Evolutionary conservation across 306 rosid species (phyloP), one percentile per base, ranked within the genome.

Genomic region (Acmispon strigosus): DNA sequence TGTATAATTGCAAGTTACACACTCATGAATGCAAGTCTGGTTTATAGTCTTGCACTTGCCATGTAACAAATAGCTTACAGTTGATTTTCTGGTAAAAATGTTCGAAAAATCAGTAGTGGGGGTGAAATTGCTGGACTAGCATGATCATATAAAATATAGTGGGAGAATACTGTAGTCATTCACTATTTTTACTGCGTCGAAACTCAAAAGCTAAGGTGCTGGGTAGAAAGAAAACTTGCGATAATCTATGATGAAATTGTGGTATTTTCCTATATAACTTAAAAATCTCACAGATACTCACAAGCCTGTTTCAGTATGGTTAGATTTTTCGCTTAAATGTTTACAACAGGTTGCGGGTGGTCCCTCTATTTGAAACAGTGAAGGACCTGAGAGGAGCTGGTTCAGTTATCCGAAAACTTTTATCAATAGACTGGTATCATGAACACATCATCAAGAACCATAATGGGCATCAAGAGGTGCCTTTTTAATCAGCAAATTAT

Each of bases 361-460:
- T 88, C 77, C 98, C 98, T 68, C 84, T 92, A 74, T 92, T 92
- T 81, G 98, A 92, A 85, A 92, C 98, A 47, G 93, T 88, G 81
- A 90, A 88, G 69, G 96, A 92, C 85, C 73, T 92, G 79, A 82
- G 98, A 86, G 93, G 62, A 79, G 98, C 98, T 65, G 98, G 98
- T 53, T 75, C 90, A 7, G 92, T 82, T 70, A 92, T 92, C 70
- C 86, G 91, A 69, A 86, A 88, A 81, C 81, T 92, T 47, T 63
- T 92, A 60, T 86, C 96, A 55, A 86, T 92, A 64, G 96, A 92
- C 74, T 92, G 98, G 98, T 92, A 92, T 64, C 82, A 70, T 13
- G 89, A 86, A 44, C 98, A 93, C 88, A 52, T 90, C 56, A 81
- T 85, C 64, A 85, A 76, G 82, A 90, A 85, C 74, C 98, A 93